Conservation (phyloP, 2,329 filamentous ascomycete genomes). For the Juglanconis juglandina region DNA sequence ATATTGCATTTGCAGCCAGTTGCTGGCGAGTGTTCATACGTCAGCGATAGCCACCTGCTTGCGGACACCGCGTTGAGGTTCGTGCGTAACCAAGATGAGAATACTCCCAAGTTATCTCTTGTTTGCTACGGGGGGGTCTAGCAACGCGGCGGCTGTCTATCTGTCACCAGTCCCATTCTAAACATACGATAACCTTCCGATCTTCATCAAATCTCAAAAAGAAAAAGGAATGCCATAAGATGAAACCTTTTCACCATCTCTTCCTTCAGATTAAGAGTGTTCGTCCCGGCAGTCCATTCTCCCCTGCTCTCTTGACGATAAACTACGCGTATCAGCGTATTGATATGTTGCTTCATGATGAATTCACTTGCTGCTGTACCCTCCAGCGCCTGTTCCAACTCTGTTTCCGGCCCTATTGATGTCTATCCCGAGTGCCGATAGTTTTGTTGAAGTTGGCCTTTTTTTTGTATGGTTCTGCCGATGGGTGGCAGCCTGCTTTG, state of each 20-base stretch:
- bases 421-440: neutral
- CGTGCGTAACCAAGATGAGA: slow-evolving; percentile 19
- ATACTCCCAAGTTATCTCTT: neutral
- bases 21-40: too few relatives aligned
- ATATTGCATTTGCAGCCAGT: too few relatives aligned
- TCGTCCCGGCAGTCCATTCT: neutral
- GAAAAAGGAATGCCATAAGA: neutral
- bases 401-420: neutral
- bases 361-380: neutral
- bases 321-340: neutral
- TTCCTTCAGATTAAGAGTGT: neutral
- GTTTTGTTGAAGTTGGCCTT: too few relatives aligned
- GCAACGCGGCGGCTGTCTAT: neutral
- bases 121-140: neutral
- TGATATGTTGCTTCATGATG: neutral
- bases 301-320: neutral
- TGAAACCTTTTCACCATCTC: neutral
- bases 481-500: neutral
- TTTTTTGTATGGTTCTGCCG: neutral
- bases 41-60: too few relatives aligned
- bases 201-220: neutral
- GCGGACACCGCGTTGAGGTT: too few relatives aligned
- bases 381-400: neutral
- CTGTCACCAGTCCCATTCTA: neutral
- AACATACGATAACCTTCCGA: neutral